These are phyloP conservation scores for Berberis vulgaris DNA, from an alignment of 164 flowering plant species.

Conservation along the genomic window DNA sequence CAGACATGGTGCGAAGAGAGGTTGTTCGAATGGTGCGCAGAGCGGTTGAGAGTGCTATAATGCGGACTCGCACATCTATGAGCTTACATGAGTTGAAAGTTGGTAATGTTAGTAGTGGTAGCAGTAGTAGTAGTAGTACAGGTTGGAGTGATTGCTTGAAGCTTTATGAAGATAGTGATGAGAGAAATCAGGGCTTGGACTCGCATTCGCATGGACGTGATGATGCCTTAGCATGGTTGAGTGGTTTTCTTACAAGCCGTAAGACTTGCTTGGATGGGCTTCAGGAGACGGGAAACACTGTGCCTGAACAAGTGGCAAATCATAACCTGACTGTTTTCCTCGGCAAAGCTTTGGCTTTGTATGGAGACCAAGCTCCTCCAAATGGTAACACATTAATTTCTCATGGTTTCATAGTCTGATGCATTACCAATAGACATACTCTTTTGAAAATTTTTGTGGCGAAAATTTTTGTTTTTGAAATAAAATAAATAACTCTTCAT, in stretches of 20 bases:
- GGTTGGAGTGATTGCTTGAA: conserved; percentile 36
- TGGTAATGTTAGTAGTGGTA: background rate
- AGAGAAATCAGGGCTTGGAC: conserved; percentile 12
- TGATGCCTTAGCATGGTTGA: conserved; percentile 46
- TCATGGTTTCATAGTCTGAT: background rate
- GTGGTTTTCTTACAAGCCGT: conserved; percentile 41
- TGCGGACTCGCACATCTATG: conserved; percentile 13
- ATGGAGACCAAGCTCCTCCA: conserved; percentile 5
- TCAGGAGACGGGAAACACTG: conserved; percentile 13
- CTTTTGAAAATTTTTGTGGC: too few species aligned
- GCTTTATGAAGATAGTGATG: conserved; percentile 42
- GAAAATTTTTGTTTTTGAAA: too few species aligned
- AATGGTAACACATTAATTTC: background rate
- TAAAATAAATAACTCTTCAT: too few species aligned
- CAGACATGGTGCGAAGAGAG: background rate
- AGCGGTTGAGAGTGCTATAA: conserved; percentile 16
- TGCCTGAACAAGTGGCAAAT: conserved; percentile 4
- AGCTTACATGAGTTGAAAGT: background rate
- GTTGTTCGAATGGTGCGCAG: conserved; percentile 17
- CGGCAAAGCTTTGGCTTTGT: conserved; percentile 32
- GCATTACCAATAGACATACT: too few species aligned
- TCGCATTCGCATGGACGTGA: conserved; percentile 17
- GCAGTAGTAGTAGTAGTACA: background rate
- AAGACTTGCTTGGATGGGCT: conserved; percentile 56
- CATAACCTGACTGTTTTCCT: conserved; percentile 31